Percentiles rank a stretch among this genome's conserved stretches.
phyloP scores from a whole-genome alignment of 257 asterid species.

The Gardenia jasminoides region DNA sequence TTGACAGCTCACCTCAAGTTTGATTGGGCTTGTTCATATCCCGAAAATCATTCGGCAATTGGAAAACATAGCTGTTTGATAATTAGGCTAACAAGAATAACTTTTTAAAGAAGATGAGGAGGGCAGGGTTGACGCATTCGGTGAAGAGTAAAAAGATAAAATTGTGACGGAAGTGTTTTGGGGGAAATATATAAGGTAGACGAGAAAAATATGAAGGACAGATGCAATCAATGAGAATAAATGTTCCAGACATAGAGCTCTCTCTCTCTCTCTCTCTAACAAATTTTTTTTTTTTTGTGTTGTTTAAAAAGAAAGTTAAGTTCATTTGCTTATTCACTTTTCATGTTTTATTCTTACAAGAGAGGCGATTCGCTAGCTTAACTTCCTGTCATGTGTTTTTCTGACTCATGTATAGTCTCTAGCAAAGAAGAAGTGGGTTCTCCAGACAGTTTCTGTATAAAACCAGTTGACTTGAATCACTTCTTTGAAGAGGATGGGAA shows the following conservation, averaged over 20 bases:
- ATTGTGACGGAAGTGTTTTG: neutral
- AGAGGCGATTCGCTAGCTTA: neutral
- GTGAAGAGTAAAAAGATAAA: neutral
- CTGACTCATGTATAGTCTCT: conserved; percentile 43
- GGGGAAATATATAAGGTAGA: neutral
- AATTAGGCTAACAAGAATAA: neutral
- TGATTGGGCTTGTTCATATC: neutral
- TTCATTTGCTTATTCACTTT: neutral
- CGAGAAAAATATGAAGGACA: neutral
- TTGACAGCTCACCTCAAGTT: neutral
- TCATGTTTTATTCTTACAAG: neutral
- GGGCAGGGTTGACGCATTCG: neutral
- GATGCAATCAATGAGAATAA: neutral
- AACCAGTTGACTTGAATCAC: conserved; percentile 68
- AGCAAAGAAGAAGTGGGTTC: conserved; percentile 68
- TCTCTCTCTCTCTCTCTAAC: too few species aligned
- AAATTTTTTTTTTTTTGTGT: neutral
- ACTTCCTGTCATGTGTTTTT: neutral
- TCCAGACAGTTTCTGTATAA: conserved; percentile 49
- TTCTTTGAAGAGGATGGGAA: conserved; percentile 83
- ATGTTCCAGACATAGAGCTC: neutral
- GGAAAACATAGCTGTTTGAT: neutral
- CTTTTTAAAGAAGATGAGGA: neutral
- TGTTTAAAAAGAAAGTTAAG: too few species aligned
- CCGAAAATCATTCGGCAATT: neutral